phyloP scores from a whole-genome alignment of 495 filamentous ascomycete species.

The Xylaria curta region DNA sequence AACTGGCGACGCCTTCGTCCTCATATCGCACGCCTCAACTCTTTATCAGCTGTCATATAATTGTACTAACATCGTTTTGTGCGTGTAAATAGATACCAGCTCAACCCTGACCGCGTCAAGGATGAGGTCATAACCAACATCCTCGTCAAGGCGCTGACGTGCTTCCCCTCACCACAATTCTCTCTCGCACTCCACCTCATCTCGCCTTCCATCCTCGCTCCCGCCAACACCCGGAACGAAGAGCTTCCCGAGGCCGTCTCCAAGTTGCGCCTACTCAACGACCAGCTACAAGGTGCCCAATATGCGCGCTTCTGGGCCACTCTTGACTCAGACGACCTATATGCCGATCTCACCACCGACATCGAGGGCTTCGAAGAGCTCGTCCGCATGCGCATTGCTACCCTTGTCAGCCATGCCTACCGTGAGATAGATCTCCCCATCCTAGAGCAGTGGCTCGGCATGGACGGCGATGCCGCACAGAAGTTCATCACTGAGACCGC shows the following conservation, averaged over 20 bases:
- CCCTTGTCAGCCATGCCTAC: slow-evolving; percentile 85
- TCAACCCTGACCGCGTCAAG: slow-evolving; percentile 97
- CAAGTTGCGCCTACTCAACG: slow-evolving; percentile 84
- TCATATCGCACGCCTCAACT: background rate
- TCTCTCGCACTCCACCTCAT: slow-evolving; percentile 91
- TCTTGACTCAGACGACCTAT: slow-evolving; percentile 91
- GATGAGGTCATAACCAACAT: slow-evolving; percentile 97
- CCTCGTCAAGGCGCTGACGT: slow-evolving; percentile 95
- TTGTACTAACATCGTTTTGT: slow-evolving; percentile 26
- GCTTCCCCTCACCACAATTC: slow-evolving; percentile 97
- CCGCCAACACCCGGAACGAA: slow-evolving; percentile 48
- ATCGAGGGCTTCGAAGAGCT: slow-evolving; percentile 96
- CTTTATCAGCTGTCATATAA: background rate
- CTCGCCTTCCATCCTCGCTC: slow-evolving; percentile 53
- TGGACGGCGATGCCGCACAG: slow-evolving; percentile 73
- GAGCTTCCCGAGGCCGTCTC: slow-evolving; percentile 84
- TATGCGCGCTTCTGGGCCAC: slow-evolving; percentile 94
- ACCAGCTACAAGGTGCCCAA: slow-evolving; percentile 81
- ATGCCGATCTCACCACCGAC: slow-evolving; percentile 93
- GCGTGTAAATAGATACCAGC: slow-evolving; percentile 79
- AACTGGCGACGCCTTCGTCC: slow-evolving; percentile 28
- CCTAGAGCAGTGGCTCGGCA: slow-evolving; percentile 86
- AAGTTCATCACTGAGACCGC: slow-evolving; percentile 85
- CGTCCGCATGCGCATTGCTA: slow-evolving; percentile 88
- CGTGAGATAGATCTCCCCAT: slow-evolving; percentile 78